A percentile compares a stretch with the other conserved stretches of the same genome.
Evolutionary conservation across 768 basidiomycete species (phyloP).

Genomic region (Trametes meyenii): DNA sequence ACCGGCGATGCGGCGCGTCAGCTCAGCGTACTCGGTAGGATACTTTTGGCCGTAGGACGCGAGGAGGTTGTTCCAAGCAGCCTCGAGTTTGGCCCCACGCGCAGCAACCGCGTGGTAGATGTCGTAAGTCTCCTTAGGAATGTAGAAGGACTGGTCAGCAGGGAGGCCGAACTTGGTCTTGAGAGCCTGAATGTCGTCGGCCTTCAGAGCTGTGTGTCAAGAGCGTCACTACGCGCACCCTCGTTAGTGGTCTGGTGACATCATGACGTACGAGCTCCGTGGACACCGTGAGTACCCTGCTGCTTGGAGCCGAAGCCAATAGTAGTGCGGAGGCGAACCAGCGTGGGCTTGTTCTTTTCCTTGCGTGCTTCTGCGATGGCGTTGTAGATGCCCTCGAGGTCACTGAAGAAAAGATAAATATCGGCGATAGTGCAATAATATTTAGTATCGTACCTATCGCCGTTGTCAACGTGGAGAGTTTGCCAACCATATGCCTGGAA

Average conservation of each 20-base stretch:
- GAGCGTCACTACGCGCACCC: background rate
- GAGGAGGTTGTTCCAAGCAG: conserved; percentile 73
- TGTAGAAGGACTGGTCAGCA: conserved; percentile 73
- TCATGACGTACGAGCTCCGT: conserved; percentile 78
- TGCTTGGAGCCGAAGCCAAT: conserved; percentile 94
- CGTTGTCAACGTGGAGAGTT: conserved; percentile 80
- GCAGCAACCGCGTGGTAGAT: conserved; percentile 66
- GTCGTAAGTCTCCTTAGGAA: conserved; percentile 74
- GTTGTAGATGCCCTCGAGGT: conserved; percentile 74
- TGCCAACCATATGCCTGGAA: conserved; percentile 95
- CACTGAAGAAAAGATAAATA: conserved; percentile 45
- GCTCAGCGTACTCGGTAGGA: conserved; percentile 83
- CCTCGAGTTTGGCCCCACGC: conserved; percentile 74
- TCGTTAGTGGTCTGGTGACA: background rate
- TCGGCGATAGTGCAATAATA: background rate
- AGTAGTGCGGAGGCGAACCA: conserved; percentile 85
- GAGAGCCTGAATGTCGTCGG: conserved; percentile 82
- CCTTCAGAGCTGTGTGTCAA: conserved; percentile 71
- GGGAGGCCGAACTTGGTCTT: conserved; percentile 88
- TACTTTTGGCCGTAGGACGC: conserved; percentile 73
- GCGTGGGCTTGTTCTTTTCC: conserved; percentile 81
- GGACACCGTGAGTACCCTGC: conserved; percentile 93
- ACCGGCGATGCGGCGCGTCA: conserved; percentile 82
- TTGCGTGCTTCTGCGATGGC: conserved; percentile 78
- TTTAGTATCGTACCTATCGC: conserved; percentile 61